phyloP scores from a whole-genome alignment of 108 stramenopile genomes.

The Pseudonitzschia multistriata region DNA sequence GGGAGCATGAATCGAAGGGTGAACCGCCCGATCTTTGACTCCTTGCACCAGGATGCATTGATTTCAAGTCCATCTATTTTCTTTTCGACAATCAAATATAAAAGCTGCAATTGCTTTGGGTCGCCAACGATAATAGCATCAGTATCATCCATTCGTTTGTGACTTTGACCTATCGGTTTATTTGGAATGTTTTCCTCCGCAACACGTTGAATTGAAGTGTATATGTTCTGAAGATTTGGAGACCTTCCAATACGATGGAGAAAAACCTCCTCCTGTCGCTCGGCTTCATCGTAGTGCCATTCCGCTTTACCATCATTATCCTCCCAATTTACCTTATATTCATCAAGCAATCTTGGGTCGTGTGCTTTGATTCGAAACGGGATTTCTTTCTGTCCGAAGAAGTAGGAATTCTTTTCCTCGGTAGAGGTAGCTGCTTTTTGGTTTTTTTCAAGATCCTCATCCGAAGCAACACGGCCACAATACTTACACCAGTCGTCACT shows the following conservation, averaged over 20 bases:
- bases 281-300: slow-evolving; percentile 37
- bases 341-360: slow-evolving; percentile 28
- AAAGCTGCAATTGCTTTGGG: background rate
- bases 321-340: slow-evolving; percentile 29
- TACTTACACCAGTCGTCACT: slow-evolving; percentile 31
- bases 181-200: background rate
- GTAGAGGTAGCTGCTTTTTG: background rate
- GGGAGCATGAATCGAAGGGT: slow-evolving; percentile 2
- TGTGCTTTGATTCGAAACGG: slow-evolving; percentile 31
- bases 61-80: background rate
- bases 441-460: slow-evolving; percentile 21
- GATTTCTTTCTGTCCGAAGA: slow-evolving; percentile 28
- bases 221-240: slow-evolving; percentile 14
- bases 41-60: slow-evolving; percentile 10
- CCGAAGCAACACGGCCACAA: slow-evolving; percentile 31
- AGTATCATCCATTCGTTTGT: background rate
- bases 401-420: background rate
- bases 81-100: background rate
- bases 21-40: background rate
- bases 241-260: slow-evolving; percentile 31
- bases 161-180: background rate
- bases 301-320: slow-evolving; percentile 8
- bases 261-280: slow-evolving; percentile 34
- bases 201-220: background rate
- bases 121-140: slow-evolving; percentile 7